Conservation (phyloP, 805 yeast species). For the Lachancea nothofagi region DNA sequence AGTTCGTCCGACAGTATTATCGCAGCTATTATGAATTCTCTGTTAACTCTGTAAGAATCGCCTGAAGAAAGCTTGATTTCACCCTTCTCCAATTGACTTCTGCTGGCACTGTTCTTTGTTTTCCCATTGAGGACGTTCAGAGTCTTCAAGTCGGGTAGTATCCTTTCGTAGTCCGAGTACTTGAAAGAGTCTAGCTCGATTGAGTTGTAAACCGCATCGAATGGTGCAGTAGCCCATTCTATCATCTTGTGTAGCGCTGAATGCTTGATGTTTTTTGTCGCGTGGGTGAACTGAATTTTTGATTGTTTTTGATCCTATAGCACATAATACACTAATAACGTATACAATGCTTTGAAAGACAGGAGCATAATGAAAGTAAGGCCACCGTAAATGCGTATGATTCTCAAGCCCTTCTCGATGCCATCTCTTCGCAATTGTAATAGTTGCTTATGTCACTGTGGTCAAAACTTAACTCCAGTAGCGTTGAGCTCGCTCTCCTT, state of each 20-base stretch:
- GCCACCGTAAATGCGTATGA: too few species aligned
- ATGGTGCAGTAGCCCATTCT: conserved; percentile 30
- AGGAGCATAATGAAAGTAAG: too few species aligned
- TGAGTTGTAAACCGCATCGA: conserved; percentile 42
- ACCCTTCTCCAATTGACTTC: conserved; percentile 43
- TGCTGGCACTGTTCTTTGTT: conserved; percentile 41
- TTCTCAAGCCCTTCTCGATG: too few species aligned
- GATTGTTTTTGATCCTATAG: too few species aligned
- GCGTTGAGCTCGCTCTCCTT: too few species aligned
- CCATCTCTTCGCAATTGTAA: too few species aligned
- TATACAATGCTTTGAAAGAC: too few species aligned
- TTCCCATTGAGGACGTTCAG: conserved; percentile 38
- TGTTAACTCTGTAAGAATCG: conserved; percentile 48
- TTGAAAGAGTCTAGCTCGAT: conserved; percentile 34
- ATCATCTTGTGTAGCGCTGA: background rate
- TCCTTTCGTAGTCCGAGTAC: conserved; percentile 23
- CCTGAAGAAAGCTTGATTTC: conserved; percentile 47
- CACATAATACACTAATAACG: too few species aligned
- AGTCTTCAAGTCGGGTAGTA: conserved; percentile 42
- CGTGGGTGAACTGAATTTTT: too few species aligned
- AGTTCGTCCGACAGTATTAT: conserved; percentile 57
- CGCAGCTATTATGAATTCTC: conserved; percentile 57
- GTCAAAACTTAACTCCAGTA: too few species aligned
- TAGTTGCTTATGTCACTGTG: too few species aligned
- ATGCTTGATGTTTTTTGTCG: background rate